Base-by-base conservation (phyloP, 108 stramenopile genomes). In the Cyclotella kingstonii region DNA sequence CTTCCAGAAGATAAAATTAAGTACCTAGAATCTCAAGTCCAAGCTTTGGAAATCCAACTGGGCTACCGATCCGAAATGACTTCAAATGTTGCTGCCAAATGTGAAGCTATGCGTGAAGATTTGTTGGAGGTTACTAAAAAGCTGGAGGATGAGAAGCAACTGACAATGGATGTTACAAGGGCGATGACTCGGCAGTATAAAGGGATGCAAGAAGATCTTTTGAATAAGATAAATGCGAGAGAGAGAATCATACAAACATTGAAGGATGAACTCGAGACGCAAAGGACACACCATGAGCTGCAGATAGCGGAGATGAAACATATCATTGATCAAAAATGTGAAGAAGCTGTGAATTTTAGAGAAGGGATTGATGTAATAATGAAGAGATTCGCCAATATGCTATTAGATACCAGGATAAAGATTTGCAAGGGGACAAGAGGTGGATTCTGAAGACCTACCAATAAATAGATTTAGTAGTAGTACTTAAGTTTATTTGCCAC, bases 151-250 rank as follows among this genome's bases (percentile, higher is more conserved):
- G 89, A 86, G 49, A 82, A 84, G 51, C 39, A 70, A 61, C 42
- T 80, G 44, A 64, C 84, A 12, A 55, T 53, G 43, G 88, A 86
- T 17, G 82, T 92, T 7, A 87, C 75, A 14, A 52, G 63, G 10
- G 84, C 85, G 28, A 90, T 90, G 88, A 92, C 91, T 25, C 60
- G 91, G 36, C 91, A 92, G 71, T 92, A 88, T 74, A 92, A 92
- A 63, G 79, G 79, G 5, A 92, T 92, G 91, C 87, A 90, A 49
- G 86, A 92, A 43, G 78, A 88, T 35, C 68, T 90, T 14, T 38
- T 90, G 22, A 80, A 82, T 38, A 85, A 89, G 50, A 90, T 92
- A 46, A 83, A 84, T 15, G 68, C 80, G 33, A 73, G 89, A 33
- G 86, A 87, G 43, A 41, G 77, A 5, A 76, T 81, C 27, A 86